Base-by-base conservation (phyloP, 1,284 basidiomycete genomes). In the Somion occarium region DNA sequence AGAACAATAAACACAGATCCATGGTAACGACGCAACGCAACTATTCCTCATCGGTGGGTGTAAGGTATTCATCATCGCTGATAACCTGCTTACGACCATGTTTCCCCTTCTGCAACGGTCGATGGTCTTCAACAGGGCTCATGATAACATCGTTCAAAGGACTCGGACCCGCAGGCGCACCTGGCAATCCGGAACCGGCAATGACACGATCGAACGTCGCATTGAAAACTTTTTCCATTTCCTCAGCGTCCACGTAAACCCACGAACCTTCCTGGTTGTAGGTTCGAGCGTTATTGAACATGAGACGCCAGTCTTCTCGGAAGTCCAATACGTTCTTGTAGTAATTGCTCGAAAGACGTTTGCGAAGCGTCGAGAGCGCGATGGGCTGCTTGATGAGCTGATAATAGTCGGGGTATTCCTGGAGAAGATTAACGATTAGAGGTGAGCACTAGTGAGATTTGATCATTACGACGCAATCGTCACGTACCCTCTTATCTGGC, bases 231-330 rank as follows among this genome's bases (percentile, higher is more conserved):
- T 85, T 88, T 72, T 94, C 88, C 85, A 96, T 91, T 70, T 91
- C 88, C 49, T 91, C 84, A 1, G 96, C 94, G 58, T 98, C 93
- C 57, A 91, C 79, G 71, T 93, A 97, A 25, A 98, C 94, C 86
- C 91, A 89, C 0, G 91, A 93, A 1, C 85, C 88, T 69, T 91
- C 89, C 64, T 86, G 83, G 68, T 95, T 91, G 73, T 93, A 96
- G 38, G 83, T 89, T 62, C 89, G 82, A 3, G 96, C 95, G 64
- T 99, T 99, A 65, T 82, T 78, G 69, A 96, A 96, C 87, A 98
- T 93, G 47, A 93, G 79, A 59, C 76, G 73, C 79, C 92, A 92
- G 69, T 98, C 95, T 46, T 83, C 81, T 49, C 80, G 78, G 73
- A 87, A 94, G 46, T 79, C 73, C 30, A 80, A 72, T 41, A 94